Percentiles rank a stretch among this genome's conserved stretches.
Conservation (phyloP, 163 green algal genomes). For the Scenedesmus sp. region DNA sequence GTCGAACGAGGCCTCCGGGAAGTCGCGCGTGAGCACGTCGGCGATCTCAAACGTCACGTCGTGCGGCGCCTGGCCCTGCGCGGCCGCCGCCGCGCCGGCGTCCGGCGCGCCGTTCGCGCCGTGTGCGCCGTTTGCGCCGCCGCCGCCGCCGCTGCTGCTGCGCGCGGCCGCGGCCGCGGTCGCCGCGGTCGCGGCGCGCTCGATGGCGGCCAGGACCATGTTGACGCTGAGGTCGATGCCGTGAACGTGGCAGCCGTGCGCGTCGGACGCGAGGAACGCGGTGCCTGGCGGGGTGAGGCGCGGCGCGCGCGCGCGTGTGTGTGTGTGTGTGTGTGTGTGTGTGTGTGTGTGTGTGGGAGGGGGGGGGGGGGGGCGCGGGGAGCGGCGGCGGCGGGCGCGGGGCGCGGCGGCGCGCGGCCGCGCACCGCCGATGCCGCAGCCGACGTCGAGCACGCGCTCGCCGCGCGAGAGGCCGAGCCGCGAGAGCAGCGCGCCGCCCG, state of each 20-base stretch:
- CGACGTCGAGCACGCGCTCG: conserved; percentile 77
- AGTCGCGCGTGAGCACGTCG: conserved; percentile 62
- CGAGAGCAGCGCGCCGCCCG: conserved; percentile 66
- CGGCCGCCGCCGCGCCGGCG: background rate
- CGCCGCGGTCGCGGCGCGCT: conserved; percentile 68
- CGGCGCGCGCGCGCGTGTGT: background rate
- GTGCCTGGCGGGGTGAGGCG: conserved; percentile 31
- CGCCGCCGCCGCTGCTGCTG: conserved; percentile 11
- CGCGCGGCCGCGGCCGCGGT: conserved; percentile 25
- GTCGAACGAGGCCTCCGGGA: conserved; percentile 67
- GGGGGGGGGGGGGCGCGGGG: no score
- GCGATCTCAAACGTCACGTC: conserved; percentile 86
- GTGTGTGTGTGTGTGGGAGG: no score
- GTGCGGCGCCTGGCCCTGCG: conserved; percentile 21
- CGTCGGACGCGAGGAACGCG: conserved; percentile 58
- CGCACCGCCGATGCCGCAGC: conserved; percentile 79
- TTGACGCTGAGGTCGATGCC: conserved; percentile 90
- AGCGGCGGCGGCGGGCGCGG: no score
- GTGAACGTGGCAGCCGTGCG: conserved; percentile 75
- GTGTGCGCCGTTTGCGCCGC: background rate
- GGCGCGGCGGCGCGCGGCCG: no score
- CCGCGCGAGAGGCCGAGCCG: conserved; percentile 66
- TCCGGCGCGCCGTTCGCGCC: background rate
- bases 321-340: no score
- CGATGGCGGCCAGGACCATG: conserved; percentile 81